Evolutionary conservation across 139 green algal species (phyloP).

Genomic region (Chlorella sp.): DNA sequence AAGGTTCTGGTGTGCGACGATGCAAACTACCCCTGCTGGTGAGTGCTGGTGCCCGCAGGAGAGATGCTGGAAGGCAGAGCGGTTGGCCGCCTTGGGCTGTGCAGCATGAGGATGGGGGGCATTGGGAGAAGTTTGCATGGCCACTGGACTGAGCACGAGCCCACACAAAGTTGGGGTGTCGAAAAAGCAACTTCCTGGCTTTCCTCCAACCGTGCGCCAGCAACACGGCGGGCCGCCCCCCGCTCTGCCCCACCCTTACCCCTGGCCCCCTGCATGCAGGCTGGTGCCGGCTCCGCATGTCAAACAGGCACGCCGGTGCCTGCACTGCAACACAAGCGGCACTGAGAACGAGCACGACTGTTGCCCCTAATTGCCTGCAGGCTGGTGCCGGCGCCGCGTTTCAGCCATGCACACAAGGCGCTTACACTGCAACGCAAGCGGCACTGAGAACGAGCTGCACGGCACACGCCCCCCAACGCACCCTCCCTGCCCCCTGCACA

Average conservation of each 20-base stretch:
- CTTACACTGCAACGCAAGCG: not conserved
- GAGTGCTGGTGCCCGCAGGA: not conserved
- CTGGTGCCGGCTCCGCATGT: slow-evolving; percentile 32
- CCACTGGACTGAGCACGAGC: too few relatives aligned
- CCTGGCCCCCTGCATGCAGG: not conserved
- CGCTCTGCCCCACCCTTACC: too few relatives aligned
- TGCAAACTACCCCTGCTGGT: slow-evolving; percentile 35
- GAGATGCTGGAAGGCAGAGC: too few relatives aligned
- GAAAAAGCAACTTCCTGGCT: not conserved
- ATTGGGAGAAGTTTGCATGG: too few relatives aligned
- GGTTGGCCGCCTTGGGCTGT: too few relatives aligned
- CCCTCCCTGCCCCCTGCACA: too few relatives aligned
- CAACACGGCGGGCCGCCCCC: not conserved
- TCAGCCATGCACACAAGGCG: slow-evolving; percentile 14
- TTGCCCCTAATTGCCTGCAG: not conserved
- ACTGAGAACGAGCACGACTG: too few relatives aligned
- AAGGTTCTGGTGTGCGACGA: slow-evolving; percentile 37
- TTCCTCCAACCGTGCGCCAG: not conserved
- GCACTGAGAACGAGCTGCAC: not conserved
- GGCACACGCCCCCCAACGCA: not conserved
- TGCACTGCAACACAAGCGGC: too few relatives aligned
- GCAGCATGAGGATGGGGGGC: too few relatives aligned
- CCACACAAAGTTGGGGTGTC: not conserved
- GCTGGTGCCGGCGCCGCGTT: slow-evolving; percentile 35
- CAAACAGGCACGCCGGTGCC: slow-evolving; percentile 12